Conservation (phyloP, 2,329 filamentous ascomycete genomes). For the Aspergillus glaucus region DNA sequence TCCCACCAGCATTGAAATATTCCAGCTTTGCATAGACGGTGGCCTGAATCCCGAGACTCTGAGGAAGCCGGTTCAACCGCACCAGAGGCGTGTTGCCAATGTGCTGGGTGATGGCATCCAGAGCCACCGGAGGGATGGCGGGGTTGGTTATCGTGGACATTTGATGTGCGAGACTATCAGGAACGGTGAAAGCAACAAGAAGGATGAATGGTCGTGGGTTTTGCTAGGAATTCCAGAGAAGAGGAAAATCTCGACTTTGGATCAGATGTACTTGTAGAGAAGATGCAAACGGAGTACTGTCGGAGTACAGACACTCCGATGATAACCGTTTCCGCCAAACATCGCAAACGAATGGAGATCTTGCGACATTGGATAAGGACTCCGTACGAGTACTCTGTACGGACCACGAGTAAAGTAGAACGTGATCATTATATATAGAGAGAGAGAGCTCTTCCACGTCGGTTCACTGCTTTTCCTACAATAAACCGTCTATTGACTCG, state of each 20-base stretch:
- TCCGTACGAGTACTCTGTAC: too few species aligned
- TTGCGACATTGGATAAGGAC: neutral
- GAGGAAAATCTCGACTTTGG: neutral
- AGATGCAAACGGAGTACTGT: too few species aligned
- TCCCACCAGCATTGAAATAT: constrained; percentile 88
- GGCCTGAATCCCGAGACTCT: constrained; percentile 81
- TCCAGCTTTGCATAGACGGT: constrained; percentile 88
- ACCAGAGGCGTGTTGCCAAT: constrained; percentile 97
- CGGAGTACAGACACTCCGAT: neutral
- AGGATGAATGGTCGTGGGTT: neutral
- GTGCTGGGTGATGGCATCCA: constrained; percentile 70
- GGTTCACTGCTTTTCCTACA: too few species aligned
- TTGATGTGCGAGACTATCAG: neutral
- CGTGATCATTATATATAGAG: too few species aligned
- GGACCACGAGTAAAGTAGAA: too few species aligned
- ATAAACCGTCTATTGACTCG: too few species aligned
- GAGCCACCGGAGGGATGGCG: constrained; percentile 49
- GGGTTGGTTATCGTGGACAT: constrained; percentile 33
- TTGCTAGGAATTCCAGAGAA: neutral
- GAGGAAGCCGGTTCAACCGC: constrained; percentile 84
- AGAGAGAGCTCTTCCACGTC: too few species aligned
- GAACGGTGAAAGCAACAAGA: constrained; percentile 2
- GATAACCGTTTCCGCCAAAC: neutral
- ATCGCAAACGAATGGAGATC: neutral
- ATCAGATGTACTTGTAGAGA: neutral